phyloP scores from a whole-genome alignment of 1,139 yeast species.

The Taphrina populina region DNA sequence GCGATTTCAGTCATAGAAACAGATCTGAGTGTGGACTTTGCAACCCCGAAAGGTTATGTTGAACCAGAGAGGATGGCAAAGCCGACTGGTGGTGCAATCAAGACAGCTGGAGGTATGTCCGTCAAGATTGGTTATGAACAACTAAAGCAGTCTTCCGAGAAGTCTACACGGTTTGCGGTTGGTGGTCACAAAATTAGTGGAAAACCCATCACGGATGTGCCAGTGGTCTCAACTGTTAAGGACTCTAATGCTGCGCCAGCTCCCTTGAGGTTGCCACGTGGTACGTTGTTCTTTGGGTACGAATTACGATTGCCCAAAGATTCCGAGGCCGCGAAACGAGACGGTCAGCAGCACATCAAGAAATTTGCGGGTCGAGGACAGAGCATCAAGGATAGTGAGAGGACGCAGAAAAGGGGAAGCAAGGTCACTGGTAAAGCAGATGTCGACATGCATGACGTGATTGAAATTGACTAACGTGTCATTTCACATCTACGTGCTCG shows the following conservation, averaged over 20 bases:
- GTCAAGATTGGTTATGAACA: constrained; percentile 33
- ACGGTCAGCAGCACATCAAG: not conserved
- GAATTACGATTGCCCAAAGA: constrained; percentile 23
- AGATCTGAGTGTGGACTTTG: constrained; percentile 94
- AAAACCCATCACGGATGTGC: constrained; percentile 45
- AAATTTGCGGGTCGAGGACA: constrained; percentile 30
- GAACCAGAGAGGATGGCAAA: constrained; percentile 55
- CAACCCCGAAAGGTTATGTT: constrained; percentile 97
- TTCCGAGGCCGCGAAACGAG: constrained; percentile 1
- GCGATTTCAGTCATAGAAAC: constrained; percentile 92
- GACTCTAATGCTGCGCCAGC: constrained; percentile 42
- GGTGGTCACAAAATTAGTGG: constrained; percentile 75
- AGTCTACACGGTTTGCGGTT: constrained; percentile 53
- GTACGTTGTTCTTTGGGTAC: constrained; percentile 82
- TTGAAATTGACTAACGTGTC: constrained; percentile 41
- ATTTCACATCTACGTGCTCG: too few species aligned
- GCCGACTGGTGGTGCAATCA: constrained; percentile 41
- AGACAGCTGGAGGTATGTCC: constrained; percentile 41
- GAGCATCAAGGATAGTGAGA: constrained; percentile 21
- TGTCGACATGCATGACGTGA: constrained; percentile 14
- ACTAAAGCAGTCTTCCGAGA: constrained; percentile 38
- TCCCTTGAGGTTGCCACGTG: constrained; percentile 71
- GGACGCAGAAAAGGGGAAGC: not conserved
- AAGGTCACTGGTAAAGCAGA: too few species aligned
- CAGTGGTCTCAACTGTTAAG: constrained; percentile 31